phyloP scores from a whole-genome alignment of 805 yeast species.

The Myxozyma nipponensis region DNA sequence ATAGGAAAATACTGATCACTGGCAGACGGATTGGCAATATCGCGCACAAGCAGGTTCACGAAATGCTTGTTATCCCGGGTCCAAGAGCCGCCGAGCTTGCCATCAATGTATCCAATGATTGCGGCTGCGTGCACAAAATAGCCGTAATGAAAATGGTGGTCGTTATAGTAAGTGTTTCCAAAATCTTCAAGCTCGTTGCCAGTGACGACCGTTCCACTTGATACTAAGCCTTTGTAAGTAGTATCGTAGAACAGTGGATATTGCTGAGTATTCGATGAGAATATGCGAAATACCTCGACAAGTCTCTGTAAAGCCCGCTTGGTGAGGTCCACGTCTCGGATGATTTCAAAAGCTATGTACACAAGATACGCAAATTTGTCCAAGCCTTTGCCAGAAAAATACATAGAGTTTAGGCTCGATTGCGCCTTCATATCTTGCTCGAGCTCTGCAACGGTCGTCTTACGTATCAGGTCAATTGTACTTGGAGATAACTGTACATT shows the following conservation, averaged over 20 bases:
- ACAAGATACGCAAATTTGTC: slow-evolving; percentile 89
- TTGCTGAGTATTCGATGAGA: slow-evolving; percentile 63
- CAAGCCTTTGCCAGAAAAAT: slow-evolving; percentile 80
- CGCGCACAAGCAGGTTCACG: slow-evolving; percentile 60
- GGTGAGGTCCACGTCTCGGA: slow-evolving; percentile 55
- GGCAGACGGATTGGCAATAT: slow-evolving; percentile 59
- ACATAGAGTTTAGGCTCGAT: slow-evolving; percentile 79
- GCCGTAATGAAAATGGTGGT: slow-evolving; percentile 86
- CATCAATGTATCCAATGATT: slow-evolving; percentile 63
- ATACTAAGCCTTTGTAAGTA: slow-evolving; percentile 53
- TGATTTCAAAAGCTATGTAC: slow-evolving; percentile 63
- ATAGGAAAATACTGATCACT: slow-evolving; percentile 59
- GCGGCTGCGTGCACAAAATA: slow-evolving; percentile 82
- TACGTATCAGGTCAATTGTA: slow-evolving; percentile 42
- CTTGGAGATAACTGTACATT: slow-evolving; percentile 40
- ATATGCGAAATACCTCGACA: slow-evolving; percentile 64
- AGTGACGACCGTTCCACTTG: slow-evolving; percentile 35
- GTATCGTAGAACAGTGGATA: slow-evolving; percentile 72
- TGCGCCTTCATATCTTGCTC: slow-evolving; percentile 52
- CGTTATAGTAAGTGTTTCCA: slow-evolving; percentile 76
- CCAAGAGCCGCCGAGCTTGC: slow-evolving; percentile 53
- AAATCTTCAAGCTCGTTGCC: slow-evolving; percentile 56
- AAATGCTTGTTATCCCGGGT: slow-evolving; percentile 46
- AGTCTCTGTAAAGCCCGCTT: slow-evolving; percentile 51
- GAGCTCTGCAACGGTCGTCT: slow-evolving; percentile 51